Percentiles rank a stretch among this genome's conserved stretches.
Conservation (phyloP, 2,329 filamentous ascomycete species). For the Blastomyces gilchristii region DNA sequence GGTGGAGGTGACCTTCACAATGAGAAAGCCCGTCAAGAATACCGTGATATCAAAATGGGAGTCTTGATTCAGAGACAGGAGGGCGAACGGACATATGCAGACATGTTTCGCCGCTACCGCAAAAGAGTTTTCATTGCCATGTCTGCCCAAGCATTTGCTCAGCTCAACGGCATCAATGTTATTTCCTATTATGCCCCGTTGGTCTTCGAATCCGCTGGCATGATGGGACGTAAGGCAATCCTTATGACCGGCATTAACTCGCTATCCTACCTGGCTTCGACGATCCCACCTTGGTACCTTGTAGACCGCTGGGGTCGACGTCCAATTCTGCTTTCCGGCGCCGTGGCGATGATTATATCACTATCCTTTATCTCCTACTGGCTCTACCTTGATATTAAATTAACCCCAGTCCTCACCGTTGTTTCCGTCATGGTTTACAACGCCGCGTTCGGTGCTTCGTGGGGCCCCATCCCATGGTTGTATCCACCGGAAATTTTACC, state of each 20-base stretch:
- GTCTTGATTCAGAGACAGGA: conserved; percentile 89
- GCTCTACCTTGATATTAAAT: conserved; percentile 70
- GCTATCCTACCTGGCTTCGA: conserved; percentile 81
- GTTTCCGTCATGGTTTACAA: conserved; percentile 98
- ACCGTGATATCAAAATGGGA: conserved; percentile 97
- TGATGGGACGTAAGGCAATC: conserved; percentile 79
- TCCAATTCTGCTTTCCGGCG: conserved; percentile 79
- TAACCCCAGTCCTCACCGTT: conserved; percentile 76
- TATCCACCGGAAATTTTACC: conserved; percentile 98
- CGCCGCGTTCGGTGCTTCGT: conserved; percentile 90
- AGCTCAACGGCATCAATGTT: conserved; percentile 98
- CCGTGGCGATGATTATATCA: conserved; percentile 78
- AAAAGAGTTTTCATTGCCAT: conserved; percentile 96
- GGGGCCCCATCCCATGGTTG: conserved; percentile 96
- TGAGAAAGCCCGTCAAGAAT: conserved; percentile 84
- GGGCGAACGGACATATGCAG: conserved; percentile 77
- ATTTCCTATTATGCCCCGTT: conserved; percentile 97
- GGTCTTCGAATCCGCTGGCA: conserved; percentile 95
- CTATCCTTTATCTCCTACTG: conserved; percentile 90
- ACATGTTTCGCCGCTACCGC: conserved; percentile 91
- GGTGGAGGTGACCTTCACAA: conserved; percentile 93
- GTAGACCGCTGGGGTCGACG: conserved; percentile 87
- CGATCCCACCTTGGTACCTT: conserved; percentile 92
- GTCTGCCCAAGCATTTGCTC: conserved; percentile 91
- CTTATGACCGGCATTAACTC: conserved; percentile 97